Base-by-base conservation (phyloP, 805 yeast genomes). In the Blastobotrys muscicola region DNA sequence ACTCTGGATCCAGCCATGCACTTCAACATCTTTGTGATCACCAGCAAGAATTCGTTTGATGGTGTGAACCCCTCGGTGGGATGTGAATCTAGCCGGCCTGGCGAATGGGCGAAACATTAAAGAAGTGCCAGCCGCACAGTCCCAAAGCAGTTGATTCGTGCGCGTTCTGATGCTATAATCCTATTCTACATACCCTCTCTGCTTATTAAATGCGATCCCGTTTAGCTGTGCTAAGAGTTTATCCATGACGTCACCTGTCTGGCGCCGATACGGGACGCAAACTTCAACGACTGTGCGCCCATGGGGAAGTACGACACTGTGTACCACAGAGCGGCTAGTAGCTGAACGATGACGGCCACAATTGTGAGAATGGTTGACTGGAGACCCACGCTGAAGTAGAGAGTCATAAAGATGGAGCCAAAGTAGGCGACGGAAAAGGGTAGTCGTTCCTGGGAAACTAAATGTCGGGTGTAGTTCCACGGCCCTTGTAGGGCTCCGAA, bases 401-500 rank as follows among this genome's bases (percentile, higher is more conserved):
- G 68, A 0, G 98, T 92, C 44, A 79, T 63, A 12, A 82, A 52
- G 44, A 90, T 85, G 36, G 90, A 76, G n/a, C 80, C 75, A 53
- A 90, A 83, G 62, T 86, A 90, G 33, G 86, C 78, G 8, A 73
- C 51, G 0, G 95, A 80, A 61, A 92, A 90, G 36, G 89, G 79
- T 37, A 90, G 67, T 52, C 98, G 72, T 41, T 78, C 82, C 32
- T 74, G 72, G 2, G 95, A 80, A 4, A 82, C 61, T 49, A 92
- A 70, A 59, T 90, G 97, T 39, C 69, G 67, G 35, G 77, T 49
- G 59, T 86, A 92, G 31, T 80, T 79, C n/a, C 77, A 70, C 0
- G 97, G 97, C 0, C 98, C 98, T 67, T 87, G 96, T 15, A 90
- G 66, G 13, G 86, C 76, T 1, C 95, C 97, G 65, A 92, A 92